A percentile compares a stretch with the other conserved stretches of the same genome.
These are phyloP conservation scores for Aquilaria sinensis DNA, from an alignment of 345 rosid species.

Conservation along the genomic window DNA sequence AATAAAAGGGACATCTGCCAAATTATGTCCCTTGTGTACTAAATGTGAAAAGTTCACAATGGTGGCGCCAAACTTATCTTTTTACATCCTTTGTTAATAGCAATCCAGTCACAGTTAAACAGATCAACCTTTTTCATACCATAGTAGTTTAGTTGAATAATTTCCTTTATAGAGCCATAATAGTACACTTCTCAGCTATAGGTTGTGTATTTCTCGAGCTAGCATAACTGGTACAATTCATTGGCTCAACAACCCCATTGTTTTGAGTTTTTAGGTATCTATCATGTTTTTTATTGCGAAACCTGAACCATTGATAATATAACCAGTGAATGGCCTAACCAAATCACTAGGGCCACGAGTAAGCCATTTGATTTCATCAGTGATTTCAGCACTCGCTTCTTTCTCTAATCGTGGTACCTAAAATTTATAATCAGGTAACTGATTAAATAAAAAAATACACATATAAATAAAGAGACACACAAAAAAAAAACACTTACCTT, in stretches of 20 bases:
- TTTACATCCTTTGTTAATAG: too few relatives aligned
- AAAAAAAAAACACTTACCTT: too few relatives aligned
- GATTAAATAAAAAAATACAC: too few relatives aligned
- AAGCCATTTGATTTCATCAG: too few relatives aligned
- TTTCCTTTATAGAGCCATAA: too few relatives aligned
- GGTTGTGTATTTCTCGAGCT: not conserved
- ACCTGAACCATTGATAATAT: not conserved
- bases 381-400: too few relatives aligned
- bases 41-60: not conserved
- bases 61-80: not conserved
- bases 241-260: too few relatives aligned
- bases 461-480: too few relatives aligned
- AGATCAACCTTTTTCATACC: not conserved
- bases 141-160: not conserved
- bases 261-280: not conserved
- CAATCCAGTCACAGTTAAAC: not conserved
- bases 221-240: not conserved
- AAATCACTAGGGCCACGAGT: too few relatives aligned
- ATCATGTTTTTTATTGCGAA: not conserved
- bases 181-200: not conserved
- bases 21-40: too few relatives aligned
- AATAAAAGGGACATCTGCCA: not conserved
- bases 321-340: not conserved
- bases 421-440: too few relatives aligned
- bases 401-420: too few relatives aligned